Evolutionary conservation across 2,329 filamentous ascomycete species (phyloP).

Genomic region (Elsinoe perseae): DNA sequence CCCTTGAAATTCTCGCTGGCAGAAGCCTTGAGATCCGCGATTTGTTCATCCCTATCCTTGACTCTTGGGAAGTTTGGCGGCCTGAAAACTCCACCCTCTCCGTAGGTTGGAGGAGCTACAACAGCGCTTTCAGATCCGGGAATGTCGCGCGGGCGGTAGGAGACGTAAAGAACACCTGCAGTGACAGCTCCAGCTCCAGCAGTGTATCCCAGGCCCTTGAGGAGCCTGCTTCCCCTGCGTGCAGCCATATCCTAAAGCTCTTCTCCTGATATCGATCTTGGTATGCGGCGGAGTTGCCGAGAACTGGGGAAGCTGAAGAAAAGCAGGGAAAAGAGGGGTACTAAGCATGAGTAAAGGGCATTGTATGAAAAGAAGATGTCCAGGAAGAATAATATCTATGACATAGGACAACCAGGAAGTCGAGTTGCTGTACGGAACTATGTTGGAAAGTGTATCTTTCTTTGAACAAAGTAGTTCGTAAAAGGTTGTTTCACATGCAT

Average conservation of each 20-base stretch:
- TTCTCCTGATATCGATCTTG: neutral
- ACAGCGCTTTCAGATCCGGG: conserved; percentile 60
- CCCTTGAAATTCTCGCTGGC: conserved; percentile 37
- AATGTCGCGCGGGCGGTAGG: conserved; percentile 64
- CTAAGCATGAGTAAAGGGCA: neutral
- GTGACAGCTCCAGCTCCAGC: conserved; percentile 47
- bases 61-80: conserved; percentile 59
- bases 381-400: conserved; percentile 2
- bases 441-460: conserved; percentile 6
- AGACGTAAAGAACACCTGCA: conserved; percentile 52
- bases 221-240: conserved; percentile 26
- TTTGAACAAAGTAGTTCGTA: neutral
- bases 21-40: conserved; percentile 50
- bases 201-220: conserved; percentile 53
- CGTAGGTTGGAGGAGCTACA: conserved; percentile 63
- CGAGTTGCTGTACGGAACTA: neutral
- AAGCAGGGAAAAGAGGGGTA: neutral
- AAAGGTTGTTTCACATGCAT: conserved; percentile 11
- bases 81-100: conserved; percentile 58
- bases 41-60: conserved; percentile 57
- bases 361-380: neutral
- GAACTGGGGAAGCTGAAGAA: conserved; percentile 11
- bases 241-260: conserved; percentile 4
- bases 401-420: neutral
- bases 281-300: conserved; percentile 8